Percentiles rank a stretch among this genome's conserved stretches.
Evolutionary conservation across 345 rosid genomes (phyloP).

Genomic region (Boechera divaricarpa): DNA sequence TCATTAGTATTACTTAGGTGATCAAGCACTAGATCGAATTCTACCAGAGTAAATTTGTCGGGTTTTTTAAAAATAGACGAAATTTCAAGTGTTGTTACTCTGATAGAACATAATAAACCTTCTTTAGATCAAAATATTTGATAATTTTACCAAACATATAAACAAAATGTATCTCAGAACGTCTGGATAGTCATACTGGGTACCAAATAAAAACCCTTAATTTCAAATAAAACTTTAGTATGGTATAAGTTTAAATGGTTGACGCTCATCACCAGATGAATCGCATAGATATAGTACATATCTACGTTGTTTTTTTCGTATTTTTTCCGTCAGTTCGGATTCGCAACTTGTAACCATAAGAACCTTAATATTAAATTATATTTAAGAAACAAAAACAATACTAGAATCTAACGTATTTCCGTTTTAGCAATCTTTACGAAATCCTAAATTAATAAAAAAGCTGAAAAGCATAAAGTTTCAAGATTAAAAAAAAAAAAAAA

Average conservation of each 20-base stretch:
- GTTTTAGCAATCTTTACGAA: neutral
- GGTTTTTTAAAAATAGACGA: neutral
- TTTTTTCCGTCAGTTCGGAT: neutral
- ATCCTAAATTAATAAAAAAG: conserved; percentile 20
- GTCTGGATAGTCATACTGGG: neutral
- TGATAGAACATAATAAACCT: neutral
- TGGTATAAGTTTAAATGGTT: too few species aligned
- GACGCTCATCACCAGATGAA: too few species aligned
- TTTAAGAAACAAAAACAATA: neutral
- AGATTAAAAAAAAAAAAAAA: neutral
- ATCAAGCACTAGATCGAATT: neutral
- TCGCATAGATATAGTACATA: too few species aligned
- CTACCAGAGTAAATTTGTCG: neutral
- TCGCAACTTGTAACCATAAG: neutral
- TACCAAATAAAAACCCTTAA: neutral
- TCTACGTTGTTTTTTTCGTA: neutral
- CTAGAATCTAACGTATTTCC: neutral
- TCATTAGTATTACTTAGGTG: neutral
- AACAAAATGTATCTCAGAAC: neutral
- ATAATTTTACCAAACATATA: neutral
- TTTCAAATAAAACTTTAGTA: too few species aligned
- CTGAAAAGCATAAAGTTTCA: conserved; percentile 32
- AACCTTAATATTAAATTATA: neutral
- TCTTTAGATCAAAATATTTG: neutral
- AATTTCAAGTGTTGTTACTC: neutral